Base-by-base conservation (phyloP, 1,284 basidiomycete genomes). In the Tausonia pullulans region DNA sequence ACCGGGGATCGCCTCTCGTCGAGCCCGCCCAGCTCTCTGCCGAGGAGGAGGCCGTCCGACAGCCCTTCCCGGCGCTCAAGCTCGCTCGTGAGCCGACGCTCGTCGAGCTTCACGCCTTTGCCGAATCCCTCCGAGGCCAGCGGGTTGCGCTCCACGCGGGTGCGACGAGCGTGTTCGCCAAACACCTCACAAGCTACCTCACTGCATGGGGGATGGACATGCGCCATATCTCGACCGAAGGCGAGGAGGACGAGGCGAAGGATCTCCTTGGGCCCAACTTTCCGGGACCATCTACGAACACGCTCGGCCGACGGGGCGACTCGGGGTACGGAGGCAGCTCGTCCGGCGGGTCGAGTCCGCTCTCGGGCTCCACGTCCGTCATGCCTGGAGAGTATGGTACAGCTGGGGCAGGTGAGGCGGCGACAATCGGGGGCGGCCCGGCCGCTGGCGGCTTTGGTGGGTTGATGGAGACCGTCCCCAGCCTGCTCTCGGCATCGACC, bases 131-230 rank as follows among this genome's bases (percentile, higher is more conserved):
- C 55, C 84, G 85, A 68, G 89, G 90, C 5, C 89, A 86, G 74
- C 87, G 84, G 70, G 90, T 87, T 0, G 83, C 82, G 0, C 77
- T 97, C 14, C 87, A 93, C 71, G 90, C 93, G 5, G 87, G 83
- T 70, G 81, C 88, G 11, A 84, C 83, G 66, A 89, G 88, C 54
- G 83, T 86, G 0, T 97, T 96, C 71, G 91, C 91, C 0, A 87
- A 88, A 60, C 90, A 94, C 74, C 79, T 97, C 41, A 91, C 90
- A 48, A 87, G 86, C 69, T 94, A 94, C 75, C 81, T 96, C 64
- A 88, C 88, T n/a, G 83, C 87, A 4, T 96, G 93, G 92, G 91
- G 91, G 14, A 82, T 96, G 82, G 90, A 95, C 71, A 86, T 96
- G 55, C 86, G 83, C 61, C 90, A 91, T 75, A 81, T 90, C 49